Conservation (phyloP, 208 protist genomes). For the Wallacemonas sp. region DNA sequence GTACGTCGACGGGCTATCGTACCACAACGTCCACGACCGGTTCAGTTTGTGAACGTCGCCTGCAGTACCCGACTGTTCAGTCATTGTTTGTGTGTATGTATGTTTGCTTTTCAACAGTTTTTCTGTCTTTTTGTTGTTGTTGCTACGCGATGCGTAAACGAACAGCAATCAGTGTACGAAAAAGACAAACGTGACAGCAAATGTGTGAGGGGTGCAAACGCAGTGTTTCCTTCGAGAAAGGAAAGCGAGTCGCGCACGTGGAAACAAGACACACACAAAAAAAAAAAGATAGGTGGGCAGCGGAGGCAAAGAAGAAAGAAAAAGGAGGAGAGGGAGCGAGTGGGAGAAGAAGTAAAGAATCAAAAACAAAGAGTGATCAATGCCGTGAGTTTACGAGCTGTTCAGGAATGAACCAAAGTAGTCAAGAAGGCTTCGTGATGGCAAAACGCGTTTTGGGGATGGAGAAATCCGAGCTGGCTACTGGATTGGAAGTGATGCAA, state of each 20-base stretch:
- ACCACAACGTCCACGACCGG: conserved; percentile 82
- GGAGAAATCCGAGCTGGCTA: too few species aligned
- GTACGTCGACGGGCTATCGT: conserved; percentile 83
- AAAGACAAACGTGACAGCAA: not conserved
- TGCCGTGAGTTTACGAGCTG: too few species aligned
- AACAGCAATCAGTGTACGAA: not conserved
- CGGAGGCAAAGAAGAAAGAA: conserved; percentile 14
- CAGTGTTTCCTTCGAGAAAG: too few species aligned
- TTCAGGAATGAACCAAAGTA: too few species aligned
- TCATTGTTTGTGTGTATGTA: not conserved
- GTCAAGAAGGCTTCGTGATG: too few species aligned
- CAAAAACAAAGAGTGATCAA: too few species aligned
- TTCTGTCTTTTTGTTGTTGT: not conserved
- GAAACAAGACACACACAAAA: too few species aligned
- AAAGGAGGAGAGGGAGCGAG: conserved; percentile 9
- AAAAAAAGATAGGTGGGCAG: conserved; percentile 9
- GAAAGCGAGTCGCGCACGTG: too few species aligned
- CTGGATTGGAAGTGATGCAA: too few species aligned
- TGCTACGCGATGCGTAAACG: not conserved
- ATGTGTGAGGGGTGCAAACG: not conserved
- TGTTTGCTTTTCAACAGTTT: conserved; percentile 12
- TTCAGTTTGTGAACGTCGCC: conserved; percentile 48
- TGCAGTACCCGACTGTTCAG: conserved; percentile 17
- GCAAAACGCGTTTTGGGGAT: too few species aligned
- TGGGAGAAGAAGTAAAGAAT: too few species aligned